Conservation (phyloP, 169 alveolate genomes). For the Besnoitia besnoiti region DNA sequence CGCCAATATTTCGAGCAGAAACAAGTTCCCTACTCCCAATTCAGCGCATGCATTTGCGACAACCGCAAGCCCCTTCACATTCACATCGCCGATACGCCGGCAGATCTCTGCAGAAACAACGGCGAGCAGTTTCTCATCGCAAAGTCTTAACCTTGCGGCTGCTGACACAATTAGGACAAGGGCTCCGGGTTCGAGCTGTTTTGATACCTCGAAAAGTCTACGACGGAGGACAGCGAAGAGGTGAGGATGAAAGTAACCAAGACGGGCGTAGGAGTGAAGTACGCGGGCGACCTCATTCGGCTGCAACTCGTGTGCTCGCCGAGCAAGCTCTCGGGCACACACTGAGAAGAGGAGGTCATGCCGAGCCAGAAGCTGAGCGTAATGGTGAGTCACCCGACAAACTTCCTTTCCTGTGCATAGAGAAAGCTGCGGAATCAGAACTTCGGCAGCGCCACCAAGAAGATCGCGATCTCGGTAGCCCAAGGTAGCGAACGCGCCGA, state of each 20-base stretch:
- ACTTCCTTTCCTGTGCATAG: neutral
- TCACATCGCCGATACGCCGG: constrained; percentile 38
- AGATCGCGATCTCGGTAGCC: constrained; percentile 6
- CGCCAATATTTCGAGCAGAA: neutral
- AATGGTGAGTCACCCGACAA: constrained; percentile 7
- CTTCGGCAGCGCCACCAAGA: neutral
- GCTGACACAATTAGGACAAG: neutral
- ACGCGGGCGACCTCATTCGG: constrained; percentile 27
- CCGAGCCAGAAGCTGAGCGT: neutral
- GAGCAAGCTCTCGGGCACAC: constrained; percentile 10
- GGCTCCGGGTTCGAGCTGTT: constrained; percentile 37
- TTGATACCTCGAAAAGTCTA: constrained; percentile 3
- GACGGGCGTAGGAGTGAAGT: constrained; percentile 26
- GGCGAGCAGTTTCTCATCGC: constrained; percentile 22
- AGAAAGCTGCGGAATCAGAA: neutral
- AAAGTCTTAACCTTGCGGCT: neutral
- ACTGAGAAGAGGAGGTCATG: constrained; percentile 11
- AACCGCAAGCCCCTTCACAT: constrained; percentile 11
- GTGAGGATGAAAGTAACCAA: constrained; percentile 39
- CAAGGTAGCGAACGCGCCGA: neutral
- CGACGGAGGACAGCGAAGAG: constrained; percentile 28
- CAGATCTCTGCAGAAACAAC: constrained; percentile 22
- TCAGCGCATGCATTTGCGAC: constrained; percentile 12
- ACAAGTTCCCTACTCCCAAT: neutral
- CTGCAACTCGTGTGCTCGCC: neutral